These are phyloP conservation scores for Trichaptum fuscoviolaceum DNA, from an alignment of 768 basidiomycete genomes.

Conservation along the genomic window DNA sequence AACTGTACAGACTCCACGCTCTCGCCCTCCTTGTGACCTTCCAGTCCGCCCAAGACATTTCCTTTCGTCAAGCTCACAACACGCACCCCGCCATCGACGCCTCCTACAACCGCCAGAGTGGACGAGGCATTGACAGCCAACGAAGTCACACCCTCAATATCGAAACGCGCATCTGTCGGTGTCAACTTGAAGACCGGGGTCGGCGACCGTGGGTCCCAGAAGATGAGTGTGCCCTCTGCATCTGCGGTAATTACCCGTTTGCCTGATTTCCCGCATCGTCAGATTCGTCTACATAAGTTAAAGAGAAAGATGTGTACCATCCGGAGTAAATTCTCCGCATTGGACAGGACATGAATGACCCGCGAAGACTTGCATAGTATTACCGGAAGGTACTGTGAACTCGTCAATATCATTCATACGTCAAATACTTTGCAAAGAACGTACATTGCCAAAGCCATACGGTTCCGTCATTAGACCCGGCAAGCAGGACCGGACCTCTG, in stretches of 20 bases:
- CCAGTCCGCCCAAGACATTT: slow-evolving; percentile 69
- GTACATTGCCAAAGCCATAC: slow-evolving; percentile 97
- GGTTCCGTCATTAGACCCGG: slow-evolving; percentile 88
- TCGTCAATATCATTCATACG: slow-evolving; percentile 6
- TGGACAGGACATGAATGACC: slow-evolving; percentile 83
- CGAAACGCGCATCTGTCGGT: slow-evolving; percentile 64
- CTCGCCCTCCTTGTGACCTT: slow-evolving; percentile 81
- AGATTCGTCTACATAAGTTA: neutral
- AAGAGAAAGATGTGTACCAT: slow-evolving; percentile 44
- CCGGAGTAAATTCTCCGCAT: slow-evolving; percentile 88
- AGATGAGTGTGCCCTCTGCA: slow-evolving; percentile 72
- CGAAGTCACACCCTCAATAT: slow-evolving; percentile 80
- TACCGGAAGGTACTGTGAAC: slow-evolving; percentile 83
- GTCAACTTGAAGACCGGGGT: slow-evolving; percentile 79
- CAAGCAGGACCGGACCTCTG: slow-evolving; percentile 80
- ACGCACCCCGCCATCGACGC: slow-evolving; percentile 77
- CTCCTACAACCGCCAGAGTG: slow-evolving; percentile 88
- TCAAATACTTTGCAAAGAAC: slow-evolving; percentile 21
- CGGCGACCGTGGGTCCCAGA: slow-evolving; percentile 86
- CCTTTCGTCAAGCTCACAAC: slow-evolving; percentile 86
- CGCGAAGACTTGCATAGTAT: slow-evolving; percentile 93
- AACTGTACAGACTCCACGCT: slow-evolving; percentile 86
- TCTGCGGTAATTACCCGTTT: slow-evolving; percentile 88
- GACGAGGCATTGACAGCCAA: slow-evolving; percentile 81
- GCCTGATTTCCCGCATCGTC: slow-evolving; percentile 36